Evolutionary conservation across 768 basidiomycete genomes (phyloP), one percentile per base, ranked within the genome.

Genomic region (Cyclocybe aegerita): DNA sequence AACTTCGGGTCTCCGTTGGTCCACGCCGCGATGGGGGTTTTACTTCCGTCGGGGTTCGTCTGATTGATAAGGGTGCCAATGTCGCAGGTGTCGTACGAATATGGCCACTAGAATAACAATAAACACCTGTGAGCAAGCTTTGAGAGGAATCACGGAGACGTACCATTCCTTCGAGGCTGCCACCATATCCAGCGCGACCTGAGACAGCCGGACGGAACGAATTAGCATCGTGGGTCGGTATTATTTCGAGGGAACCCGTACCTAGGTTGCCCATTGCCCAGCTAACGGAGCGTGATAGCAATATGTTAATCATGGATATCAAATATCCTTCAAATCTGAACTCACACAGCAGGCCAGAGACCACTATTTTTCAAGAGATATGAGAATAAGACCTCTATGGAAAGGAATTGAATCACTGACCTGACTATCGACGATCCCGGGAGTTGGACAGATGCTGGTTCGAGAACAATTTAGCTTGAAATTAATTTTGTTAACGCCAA

Each of bases 51-150:
- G 48, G 86, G 82, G 58, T 82, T 65, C 5, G 86, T 82, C 65
- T 96, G 94, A 64, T 93, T 93, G 8, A 80, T 72, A 2, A 88
- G 68, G 0, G 91, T 93, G 1, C 92, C 92, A 6, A 90, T 79
- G 60, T 93, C 92, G 61, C 92, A 93, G 2, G 81, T 65, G 49
- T 88, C 83, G 59, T 88, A 88, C 4, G 77, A 76, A 61, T 85
- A 88, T 7, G 87, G 86, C 85, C 85, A 88, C 82, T 61, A 55
- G 17, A 50, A 11, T n/a, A 9, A 39, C 30, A 32, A 16, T 46
- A 11, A 33, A 29, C 29, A 40, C 23, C 23, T 23, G 23, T 23
- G 23, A 23, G 23, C 23, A 23, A 23, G 23, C 23, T 23, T 23
- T 23, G 23, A 23, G 3, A 23, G 23, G 23, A 23, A 23, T 3